Conservation (phyloP, 2,329 filamentous ascomycete genomes). For the Monosporascus sp. region DNA sequence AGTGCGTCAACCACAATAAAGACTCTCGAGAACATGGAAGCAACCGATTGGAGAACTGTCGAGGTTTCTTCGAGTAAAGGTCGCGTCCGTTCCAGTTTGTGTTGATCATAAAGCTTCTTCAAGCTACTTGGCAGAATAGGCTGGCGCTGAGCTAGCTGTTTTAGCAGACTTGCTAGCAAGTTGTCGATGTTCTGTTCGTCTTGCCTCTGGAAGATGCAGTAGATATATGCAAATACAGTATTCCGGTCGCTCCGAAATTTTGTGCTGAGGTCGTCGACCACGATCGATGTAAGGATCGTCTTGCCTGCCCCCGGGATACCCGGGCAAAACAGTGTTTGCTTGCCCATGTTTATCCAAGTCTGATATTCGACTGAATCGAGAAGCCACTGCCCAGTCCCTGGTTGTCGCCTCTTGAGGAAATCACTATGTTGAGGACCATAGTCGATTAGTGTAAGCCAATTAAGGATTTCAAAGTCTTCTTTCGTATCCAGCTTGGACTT, state of each 20-base stretch:
- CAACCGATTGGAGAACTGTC: conserved; percentile 9
- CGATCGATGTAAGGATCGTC: conserved; percentile 37
- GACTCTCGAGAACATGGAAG: conserved; percentile 11
- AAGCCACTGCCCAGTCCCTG: conserved; percentile 28
- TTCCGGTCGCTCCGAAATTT: conserved; percentile 8
- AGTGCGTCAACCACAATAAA: conserved; percentile 17
- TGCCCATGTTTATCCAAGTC: conserved; percentile 4
- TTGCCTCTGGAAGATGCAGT: conserved; percentile 35
- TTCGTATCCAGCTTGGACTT: not conserved
- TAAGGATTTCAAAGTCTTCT: conserved; percentile 15
- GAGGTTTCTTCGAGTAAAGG: conserved; percentile 19
- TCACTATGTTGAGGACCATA: conserved; percentile 35
- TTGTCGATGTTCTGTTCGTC: conserved; percentile 31
- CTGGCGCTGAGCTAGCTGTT: conserved; percentile 27
- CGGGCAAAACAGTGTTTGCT: no score
- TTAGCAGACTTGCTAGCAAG: conserved; percentile 31
- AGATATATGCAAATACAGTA: conserved; percentile 37
- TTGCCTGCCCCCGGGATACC: conserved; percentile 45
- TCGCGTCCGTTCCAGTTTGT: conserved; percentile 11
- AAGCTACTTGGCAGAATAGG: conserved; percentile 19
- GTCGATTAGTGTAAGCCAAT: conserved; percentile 35
- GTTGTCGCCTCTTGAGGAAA: conserved; percentile 28
- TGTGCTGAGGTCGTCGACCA: conserved; percentile 33
- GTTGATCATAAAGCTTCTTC: conserved; percentile 18
- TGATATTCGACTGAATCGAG: conserved; percentile 7